Evolutionary conservation across 768 basidiomycete genomes (phyloP).

Genomic region (Psilocybe cubensis): DNA sequence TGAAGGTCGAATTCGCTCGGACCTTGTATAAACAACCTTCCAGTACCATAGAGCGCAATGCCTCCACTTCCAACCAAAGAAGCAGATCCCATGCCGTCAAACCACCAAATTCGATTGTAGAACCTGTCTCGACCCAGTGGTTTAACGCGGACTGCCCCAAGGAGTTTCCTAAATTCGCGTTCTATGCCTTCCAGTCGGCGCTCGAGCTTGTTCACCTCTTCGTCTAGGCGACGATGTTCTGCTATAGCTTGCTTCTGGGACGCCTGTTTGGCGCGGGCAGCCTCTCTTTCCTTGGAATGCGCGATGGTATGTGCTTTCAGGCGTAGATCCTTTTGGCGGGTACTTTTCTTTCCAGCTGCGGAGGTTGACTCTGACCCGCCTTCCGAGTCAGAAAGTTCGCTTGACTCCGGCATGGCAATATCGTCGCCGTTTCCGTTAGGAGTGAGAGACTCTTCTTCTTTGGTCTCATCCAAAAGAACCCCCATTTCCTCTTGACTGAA

Average conservation of each 20-base stretch:
- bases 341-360: conserved; percentile 45
- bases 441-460: conserved; percentile 46
- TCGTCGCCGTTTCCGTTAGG: conserved; percentile 61
- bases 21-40: conserved; percentile 91
- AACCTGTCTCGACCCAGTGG: conserved; percentile 93
- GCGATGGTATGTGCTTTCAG: conserved; percentile 58
- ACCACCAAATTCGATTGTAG: conserved; percentile 97
- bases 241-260: conserved; percentile 81
- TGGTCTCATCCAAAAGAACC: conserved; percentile 57
- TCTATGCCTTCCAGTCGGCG: conserved; percentile 85
- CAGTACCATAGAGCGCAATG: conserved; percentile 83
- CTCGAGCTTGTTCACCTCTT: conserved; percentile 85
- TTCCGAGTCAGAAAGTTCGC: conserved; percentile 79
- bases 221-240: conserved; percentile 83
- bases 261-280: conserved; percentile 75
- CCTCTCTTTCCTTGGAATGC: conserved; percentile 81
- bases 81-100: conserved; percentile 92
- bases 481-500: conserved; percentile 76
- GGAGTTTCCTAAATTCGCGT: conserved; percentile 89
- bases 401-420: conserved; percentile 62
- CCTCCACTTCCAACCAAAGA: conserved; percentile 80
- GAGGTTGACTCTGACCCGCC: conserved; percentile 64
- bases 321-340: conserved; percentile 57
- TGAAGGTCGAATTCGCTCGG: conserved; percentile 83
- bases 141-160: conserved; percentile 84